Base-by-base conservation (phyloP, 176 grass and related monocot species). In the Melocanna baccifera region DNA sequence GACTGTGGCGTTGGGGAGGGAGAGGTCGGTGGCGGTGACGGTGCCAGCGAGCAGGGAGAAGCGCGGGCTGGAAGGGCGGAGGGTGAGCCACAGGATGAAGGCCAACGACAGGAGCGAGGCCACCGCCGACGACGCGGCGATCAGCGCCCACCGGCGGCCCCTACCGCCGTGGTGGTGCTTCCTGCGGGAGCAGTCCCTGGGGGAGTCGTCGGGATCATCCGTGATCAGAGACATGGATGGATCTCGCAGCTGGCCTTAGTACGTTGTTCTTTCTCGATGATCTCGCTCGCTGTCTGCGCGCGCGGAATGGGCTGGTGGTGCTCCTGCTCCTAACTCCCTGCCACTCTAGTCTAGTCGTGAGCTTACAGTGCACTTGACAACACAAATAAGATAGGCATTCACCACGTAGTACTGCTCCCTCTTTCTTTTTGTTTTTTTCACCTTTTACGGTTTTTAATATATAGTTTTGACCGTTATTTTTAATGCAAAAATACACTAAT, bases 41-140 rank as follows among this genome's bases (percentile, higher is more conserved):
- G 89, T 75, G 69, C 87, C 48, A 76, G 88, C 86, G 7, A 62
- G 45, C 45, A 97, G 90, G 59, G 86, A 90, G 86, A 97, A 97
- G n/a, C 76, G 50, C 23, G 88, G 90, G 57, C 36, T 67, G 39
- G 86, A 82, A 22, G 95, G 92, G 13, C 86, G 95, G 77, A 97
- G 86, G 51, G 78, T 63, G 77, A 94, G 79, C 92, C 92, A 97
- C 42, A 93, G 62, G 88, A 97, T 84, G 75, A 97, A 23, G 37
- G 14, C 30, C 14, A 89, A 25, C 29, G 82, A 86, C 37, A 89
- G 52, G 55, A 92, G 29, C 32, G 92, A 92, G 62, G 73, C 36
- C 42, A 69, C 28, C 18, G 73, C 57, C 13, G 83, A 81, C 10
- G 51, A 67, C 23, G 85, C 81, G 23, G 70, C 68, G 67, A 86